Base-by-base conservation (phyloP, 257 asterid species). In the Cruciata laevipes region DNA sequence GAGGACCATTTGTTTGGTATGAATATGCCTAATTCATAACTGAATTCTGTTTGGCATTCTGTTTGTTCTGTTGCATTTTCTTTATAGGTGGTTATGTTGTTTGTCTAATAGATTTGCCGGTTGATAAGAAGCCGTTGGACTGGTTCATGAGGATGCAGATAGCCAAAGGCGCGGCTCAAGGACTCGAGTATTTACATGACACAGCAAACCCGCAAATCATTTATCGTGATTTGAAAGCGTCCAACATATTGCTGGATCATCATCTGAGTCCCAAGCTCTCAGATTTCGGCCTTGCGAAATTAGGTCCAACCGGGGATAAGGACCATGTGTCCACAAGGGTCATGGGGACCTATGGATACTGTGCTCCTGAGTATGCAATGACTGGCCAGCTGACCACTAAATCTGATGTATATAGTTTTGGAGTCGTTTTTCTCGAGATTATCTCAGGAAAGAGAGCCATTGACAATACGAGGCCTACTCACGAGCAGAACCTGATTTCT, bases 1-100 rank as follows among this genome's bases (percentile, higher is more conserved):
- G 90, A 86, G 76, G 84, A 88, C 61, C 97, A 86, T 63, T 86
- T 92, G 42, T 79, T 84, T 4, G 91, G 97, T 87, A 80, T 21
- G 73, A 42, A 42, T 42, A 13, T n/a, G n/a, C 63, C 53, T 61
- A 14, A 20, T 20, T 53, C 7, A 37, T 16, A 30, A 53, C 16
- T 2, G 21, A 21, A 70, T 30, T 47, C 55, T 37, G 42, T 37
- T 37, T 32, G 32, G 42, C 11, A 37, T 37, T 37, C 12, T 42
- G 51, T 42, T 65, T 63, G 32, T 40, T 42, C 4, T 13, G 47
- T 33, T 14, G 24, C 63, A 61, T 61, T 44, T 17, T 11, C 16
- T 20, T 25, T 44, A 11, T 42, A 23, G 17, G 16, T 37, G n/a
- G 65, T 67, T 72, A 67, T 65, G 73, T 66, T 69, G 14, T 53